These are phyloP conservation scores for Pachyrhizus erosus DNA, from an alignment of 306 rosid genomes.

Conservation along the genomic window DNA sequence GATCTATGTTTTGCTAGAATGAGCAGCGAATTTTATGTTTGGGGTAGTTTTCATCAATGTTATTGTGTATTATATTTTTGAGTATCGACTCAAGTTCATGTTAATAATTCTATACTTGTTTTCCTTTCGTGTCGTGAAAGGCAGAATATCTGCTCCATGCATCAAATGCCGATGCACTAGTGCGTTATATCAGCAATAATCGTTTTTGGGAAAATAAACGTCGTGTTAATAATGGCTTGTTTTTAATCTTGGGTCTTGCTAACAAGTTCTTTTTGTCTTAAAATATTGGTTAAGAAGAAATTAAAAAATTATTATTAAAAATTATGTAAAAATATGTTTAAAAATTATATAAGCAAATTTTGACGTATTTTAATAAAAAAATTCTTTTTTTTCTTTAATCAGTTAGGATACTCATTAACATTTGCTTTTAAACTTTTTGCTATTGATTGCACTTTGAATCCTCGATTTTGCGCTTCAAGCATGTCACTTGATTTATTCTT, in stretches of 20 bases:
- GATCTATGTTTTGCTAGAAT: constrained; percentile 46
- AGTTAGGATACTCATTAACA: too few relatives aligned
- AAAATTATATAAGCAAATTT: too few relatives aligned
- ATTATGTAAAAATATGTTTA: too few relatives aligned
- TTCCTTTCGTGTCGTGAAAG: constrained; percentile 9
- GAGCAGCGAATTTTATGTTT: constrained; percentile 42
- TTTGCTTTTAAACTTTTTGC: too few relatives aligned
- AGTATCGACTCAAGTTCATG: constrained; percentile 39
- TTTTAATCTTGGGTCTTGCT: too few relatives aligned
- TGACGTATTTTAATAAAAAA: too few relatives aligned
- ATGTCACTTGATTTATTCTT: neutral
- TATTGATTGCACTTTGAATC: neutral
- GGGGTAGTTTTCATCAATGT: constrained; percentile 47
- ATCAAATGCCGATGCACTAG: neutral
- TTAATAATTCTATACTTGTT: constrained; percentile 32
- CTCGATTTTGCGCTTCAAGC: too few relatives aligned
- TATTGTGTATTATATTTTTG: constrained; percentile 42
- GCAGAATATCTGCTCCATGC: constrained; percentile 28
- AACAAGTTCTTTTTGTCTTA: too few relatives aligned
- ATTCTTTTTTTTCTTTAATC: too few relatives aligned
- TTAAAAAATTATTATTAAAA: too few relatives aligned
- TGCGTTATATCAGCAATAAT: neutral
- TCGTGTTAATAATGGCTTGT: neutral
- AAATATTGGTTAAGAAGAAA: too few relatives aligned
- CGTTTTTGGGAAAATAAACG: neutral